These are phyloP conservation scores for Morella rubra DNA, from an alignment of 306 rosid species.

Conservation along the genomic window DNA sequence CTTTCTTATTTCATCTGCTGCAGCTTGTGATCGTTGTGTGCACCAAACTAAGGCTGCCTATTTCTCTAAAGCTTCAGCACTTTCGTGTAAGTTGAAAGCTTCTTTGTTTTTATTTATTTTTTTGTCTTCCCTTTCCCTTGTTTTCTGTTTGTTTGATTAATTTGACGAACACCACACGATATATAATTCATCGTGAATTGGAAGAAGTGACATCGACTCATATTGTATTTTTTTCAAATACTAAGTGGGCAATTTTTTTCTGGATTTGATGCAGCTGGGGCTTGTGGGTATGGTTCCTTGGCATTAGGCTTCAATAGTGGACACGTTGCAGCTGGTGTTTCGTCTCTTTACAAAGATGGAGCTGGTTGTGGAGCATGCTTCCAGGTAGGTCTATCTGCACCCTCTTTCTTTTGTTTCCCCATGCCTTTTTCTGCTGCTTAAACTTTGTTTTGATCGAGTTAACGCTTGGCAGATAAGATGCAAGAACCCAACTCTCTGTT, in stretches of 20 bases:
- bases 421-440: neutral
- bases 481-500: slow-evolving; percentile 54
- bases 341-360: slow-evolving; percentile 69
- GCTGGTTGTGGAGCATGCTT: slow-evolving; percentile 91
- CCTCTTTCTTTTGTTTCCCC: neutral
- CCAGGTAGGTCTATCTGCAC: slow-evolving; percentile 42
- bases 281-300: slow-evolving; percentile 84
- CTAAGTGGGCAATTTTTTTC: slow-evolving; percentile 18
- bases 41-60: slow-evolving; percentile 57
- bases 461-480: slow-evolving; percentile 65
- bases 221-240: slow-evolving; percentile 6
- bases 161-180: neutral
- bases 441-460: neutral
- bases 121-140: neutral
- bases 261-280: slow-evolving; percentile 65
- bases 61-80: slow-evolving; percentile 53
- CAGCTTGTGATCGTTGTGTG: slow-evolving; percentile 75
- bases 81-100: slow-evolving; percentile 49
- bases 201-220: neutral
- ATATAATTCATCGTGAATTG: neutral
- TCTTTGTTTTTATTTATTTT: neutral
- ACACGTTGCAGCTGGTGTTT: slow-evolving; percentile 60
- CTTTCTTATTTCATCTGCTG: slow-evolving; percentile 49
- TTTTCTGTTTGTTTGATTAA: neutral
- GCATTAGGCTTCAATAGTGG: slow-evolving; percentile 55